Evolutionary conservation across 257 asterid species (phyloP).

Genomic region (Datura wrightii): DNA sequence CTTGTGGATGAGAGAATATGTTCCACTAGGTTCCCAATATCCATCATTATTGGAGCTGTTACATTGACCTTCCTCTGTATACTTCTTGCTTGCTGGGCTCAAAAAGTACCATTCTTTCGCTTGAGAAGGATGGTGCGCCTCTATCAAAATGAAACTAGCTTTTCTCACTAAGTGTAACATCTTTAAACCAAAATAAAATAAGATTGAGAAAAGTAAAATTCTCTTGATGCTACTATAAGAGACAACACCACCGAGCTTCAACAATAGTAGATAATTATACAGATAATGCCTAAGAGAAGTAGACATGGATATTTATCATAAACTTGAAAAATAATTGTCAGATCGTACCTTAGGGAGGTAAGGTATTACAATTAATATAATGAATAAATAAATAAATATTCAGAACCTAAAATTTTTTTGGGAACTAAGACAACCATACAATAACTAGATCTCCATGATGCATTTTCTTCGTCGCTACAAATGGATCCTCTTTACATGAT

Average conservation of each 20-base stretch:
- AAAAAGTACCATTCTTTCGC: constrained; percentile 20
- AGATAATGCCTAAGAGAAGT: neutral
- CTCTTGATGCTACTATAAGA: neutral
- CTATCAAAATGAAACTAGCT: constrained; percentile 12
- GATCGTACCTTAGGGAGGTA: neutral
- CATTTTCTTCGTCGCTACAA: neutral
- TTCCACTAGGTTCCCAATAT: constrained; percentile 11
- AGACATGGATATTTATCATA: neutral
- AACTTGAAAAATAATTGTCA: neutral
- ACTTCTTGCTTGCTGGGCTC: neutral
- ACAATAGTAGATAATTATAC: neutral
- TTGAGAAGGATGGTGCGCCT: neutral
- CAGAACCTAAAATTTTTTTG: neutral
- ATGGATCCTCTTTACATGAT: neutral
- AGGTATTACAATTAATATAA: neutral
- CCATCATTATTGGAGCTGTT: neutral
- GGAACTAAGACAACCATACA: neutral
- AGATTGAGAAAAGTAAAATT: neutral
- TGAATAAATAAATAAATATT: neutral
- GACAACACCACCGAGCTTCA: neutral
- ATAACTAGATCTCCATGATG: neutral
- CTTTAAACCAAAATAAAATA: neutral
- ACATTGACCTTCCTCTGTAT: constrained; percentile 8
- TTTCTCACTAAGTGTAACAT: neutral
- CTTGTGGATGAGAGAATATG: constrained; percentile 18